Evolutionary conservation across 148 eudicot genomes (phyloP).

Genomic region (Camellia granthamiana): DNA sequence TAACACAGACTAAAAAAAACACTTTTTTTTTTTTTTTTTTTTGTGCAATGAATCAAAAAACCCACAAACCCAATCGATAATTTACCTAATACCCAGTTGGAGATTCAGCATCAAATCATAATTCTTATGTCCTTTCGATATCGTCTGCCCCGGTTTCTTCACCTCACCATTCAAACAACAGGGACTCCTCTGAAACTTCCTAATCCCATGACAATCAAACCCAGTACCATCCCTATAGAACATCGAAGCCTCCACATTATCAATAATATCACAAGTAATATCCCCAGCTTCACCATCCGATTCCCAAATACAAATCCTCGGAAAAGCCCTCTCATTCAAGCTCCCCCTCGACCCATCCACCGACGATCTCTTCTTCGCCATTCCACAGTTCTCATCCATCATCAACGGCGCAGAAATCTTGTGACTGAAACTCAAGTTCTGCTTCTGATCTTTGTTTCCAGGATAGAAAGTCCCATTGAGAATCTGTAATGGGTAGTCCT

Average conservation of each 20-base stretch:
- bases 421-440: slow-evolving; percentile 9
- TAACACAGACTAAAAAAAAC: background rate
- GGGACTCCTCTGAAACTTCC: slow-evolving; percentile 44
- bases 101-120: slow-evolving; percentile 88
- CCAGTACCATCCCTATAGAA: slow-evolving; percentile 48
- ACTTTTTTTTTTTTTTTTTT: background rate
- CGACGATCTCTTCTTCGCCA: slow-evolving; percentile 36
- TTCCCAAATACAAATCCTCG: slow-evolving; percentile 78
- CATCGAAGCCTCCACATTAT: slow-evolving; percentile 63
- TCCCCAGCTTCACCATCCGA: slow-evolving; percentile 77
- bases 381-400: slow-evolving; percentile 23
- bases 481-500: slow-evolving; percentile 13
- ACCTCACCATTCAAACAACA: slow-evolving; percentile 61
- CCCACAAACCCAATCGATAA: background rate
- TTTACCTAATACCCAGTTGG: slow-evolving; percentile 80
- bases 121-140: slow-evolving; percentile 84
- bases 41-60: background rate
- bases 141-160: slow-evolving; percentile 76
- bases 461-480: slow-evolving; percentile 44
- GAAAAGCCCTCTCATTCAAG: slow-evolving; percentile 42
- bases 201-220: slow-evolving; percentile 31
- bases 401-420: slow-evolving; percentile 26
- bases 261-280: slow-evolving; percentile 83
- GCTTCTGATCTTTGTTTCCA: slow-evolving; percentile 8
- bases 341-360: slow-evolving; percentile 34